phyloP scores from a whole-genome alignment of 805 yeast genomes.

The Danielia reshetovae region DNA sequence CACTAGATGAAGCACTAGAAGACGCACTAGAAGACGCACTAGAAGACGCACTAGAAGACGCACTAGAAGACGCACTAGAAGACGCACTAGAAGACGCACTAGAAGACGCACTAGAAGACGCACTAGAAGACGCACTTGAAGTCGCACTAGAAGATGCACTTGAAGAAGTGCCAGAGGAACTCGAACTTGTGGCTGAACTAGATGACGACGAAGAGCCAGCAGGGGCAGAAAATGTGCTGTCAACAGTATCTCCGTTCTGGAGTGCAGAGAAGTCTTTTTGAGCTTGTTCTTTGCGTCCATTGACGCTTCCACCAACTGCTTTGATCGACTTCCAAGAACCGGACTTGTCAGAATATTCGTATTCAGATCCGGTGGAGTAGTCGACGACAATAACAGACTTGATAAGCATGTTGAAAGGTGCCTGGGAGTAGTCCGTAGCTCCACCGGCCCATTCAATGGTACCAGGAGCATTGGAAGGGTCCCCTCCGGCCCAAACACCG shows the following conservation, averaged over 20 bases:
- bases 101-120: constrained; percentile 1
- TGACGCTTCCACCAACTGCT: constrained; percentile 33
- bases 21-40: background rate
- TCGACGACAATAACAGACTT: constrained; percentile 26
- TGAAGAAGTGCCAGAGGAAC: background rate
- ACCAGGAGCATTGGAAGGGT: constrained; percentile 24
- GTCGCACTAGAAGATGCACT: constrained; percentile 2
- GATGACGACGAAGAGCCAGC: constrained; percentile 1
- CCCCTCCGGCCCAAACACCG: constrained; percentile 53
- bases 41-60: constrained; percentile 1
- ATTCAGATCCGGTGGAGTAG: constrained; percentile 45
- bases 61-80: background rate
- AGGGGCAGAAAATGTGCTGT: constrained; percentile 1
- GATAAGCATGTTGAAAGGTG: constrained; percentile 22
- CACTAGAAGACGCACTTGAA: constrained; percentile 1
- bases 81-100: background rate
- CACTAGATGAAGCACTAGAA: background rate
- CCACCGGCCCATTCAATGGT: constrained; percentile 27
- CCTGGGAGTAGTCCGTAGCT: constrained; percentile 18
- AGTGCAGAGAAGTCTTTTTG: constrained; percentile 6
- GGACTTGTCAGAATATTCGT: constrained; percentile 35
- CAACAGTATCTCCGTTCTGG: constrained; percentile 1
- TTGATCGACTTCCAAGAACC: constrained; percentile 39
- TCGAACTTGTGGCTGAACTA: constrained; percentile 3
- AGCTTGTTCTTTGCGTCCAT: constrained; percentile 15